Conservation (phyloP, 1,139 yeast genomes). For the Scheffersomyces insectosa region DNA sequence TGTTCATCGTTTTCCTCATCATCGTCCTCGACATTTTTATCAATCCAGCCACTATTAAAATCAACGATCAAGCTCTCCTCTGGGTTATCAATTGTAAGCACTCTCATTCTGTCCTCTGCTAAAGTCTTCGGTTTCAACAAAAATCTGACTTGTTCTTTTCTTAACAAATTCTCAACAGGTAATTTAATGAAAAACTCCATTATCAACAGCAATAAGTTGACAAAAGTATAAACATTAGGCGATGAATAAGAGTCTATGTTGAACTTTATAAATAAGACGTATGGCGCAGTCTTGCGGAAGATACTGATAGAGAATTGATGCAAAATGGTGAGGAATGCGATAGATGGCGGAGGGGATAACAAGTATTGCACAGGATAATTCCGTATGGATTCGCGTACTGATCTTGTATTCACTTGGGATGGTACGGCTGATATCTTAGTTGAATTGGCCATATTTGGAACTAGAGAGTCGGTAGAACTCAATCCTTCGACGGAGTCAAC, state of each 20-base stretch:
- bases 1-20: slow-evolving; percentile 8
- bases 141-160: slow-evolving; percentile 79
- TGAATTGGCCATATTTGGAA: background rate
- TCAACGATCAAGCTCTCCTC: slow-evolving; percentile 54
- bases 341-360: slow-evolving; percentile 55
- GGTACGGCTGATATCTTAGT: background rate
- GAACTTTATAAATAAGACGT: slow-evolving; percentile 60
- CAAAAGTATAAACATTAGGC: slow-evolving; percentile 56
- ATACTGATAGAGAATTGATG: slow-evolving; percentile 64
- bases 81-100: slow-evolving; percentile 41
- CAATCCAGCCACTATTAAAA: slow-evolving; percentile 28
- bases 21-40: slow-evolving; percentile 10
- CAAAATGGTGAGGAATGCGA: slow-evolving; percentile 55
- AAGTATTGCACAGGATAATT: slow-evolving; percentile 42
- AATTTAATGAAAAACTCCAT: slow-evolving; percentile 72
- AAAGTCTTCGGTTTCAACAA: slow-evolving; percentile 43
- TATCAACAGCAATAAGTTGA: slow-evolving; percentile 58
- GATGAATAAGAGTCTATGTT: slow-evolving; percentile 71
- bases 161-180: slow-evolving; percentile 83
- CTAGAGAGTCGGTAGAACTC: background rate
- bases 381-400: slow-evolving; percentile 40
- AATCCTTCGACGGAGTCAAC: background rate
- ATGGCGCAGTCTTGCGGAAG: slow-evolving; percentile 73
- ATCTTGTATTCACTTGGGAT: slow-evolving; percentile 24
- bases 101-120: slow-evolving; percentile 31